Base-by-base conservation (phyloP, 1,284 basidiomycete genomes). In the Ganoderma meredithae region DNA sequence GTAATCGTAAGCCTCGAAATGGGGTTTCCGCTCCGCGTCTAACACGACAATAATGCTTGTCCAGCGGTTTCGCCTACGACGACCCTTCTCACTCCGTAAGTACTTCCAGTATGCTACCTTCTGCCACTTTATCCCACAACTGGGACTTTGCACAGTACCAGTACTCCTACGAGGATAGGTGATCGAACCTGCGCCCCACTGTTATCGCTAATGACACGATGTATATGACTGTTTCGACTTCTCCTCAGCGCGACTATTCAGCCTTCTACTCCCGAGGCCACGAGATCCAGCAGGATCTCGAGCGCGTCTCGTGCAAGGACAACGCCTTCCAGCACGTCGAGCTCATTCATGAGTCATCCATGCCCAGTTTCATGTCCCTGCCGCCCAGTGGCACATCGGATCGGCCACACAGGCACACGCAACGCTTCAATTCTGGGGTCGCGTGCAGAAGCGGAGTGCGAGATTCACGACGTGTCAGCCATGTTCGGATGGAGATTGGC, bases 251-350 rank as follows among this genome's bases (percentile, higher is more conserved):
- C n/a, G n/a, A n/a, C n/a, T n/a, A n/a, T n/a, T 87, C 86, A 8
- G 75, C 82, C 15, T 89, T 88, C 76, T 90, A 88, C 69, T 83
- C 88, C 2, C 79, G 85, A 6, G 88, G 88, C 0, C 78, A 83
- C 4, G 88, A 91, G 75, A 90, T 90, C 60, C 83, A 79, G 40
- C 74, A 76, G 1, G 88, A 90, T 72, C 75, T 90, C 36, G 80
- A 86, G 64, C 76, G 79, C 47, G 81, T 88, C n/a, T n/a, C n/a
- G 85, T 84, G 12, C 84, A 90, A 88, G 74, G 89, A 88, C 76
- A 82, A 85, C 63, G 80, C 90, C 41, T 76, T 81, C 64, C 82
- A 81, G 4, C 84, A 83, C 74, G 85, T 89, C 73, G 85, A 85
- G 62, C 83, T 89, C 19, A 79, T 81, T 10, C 88, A 89, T 76